Percentiles rank a stretch among this genome's conserved stretches.
Evolutionary conservation across 306 rosid genomes (phyloP).

Genomic region (Canavalia gladiata): DNA sequence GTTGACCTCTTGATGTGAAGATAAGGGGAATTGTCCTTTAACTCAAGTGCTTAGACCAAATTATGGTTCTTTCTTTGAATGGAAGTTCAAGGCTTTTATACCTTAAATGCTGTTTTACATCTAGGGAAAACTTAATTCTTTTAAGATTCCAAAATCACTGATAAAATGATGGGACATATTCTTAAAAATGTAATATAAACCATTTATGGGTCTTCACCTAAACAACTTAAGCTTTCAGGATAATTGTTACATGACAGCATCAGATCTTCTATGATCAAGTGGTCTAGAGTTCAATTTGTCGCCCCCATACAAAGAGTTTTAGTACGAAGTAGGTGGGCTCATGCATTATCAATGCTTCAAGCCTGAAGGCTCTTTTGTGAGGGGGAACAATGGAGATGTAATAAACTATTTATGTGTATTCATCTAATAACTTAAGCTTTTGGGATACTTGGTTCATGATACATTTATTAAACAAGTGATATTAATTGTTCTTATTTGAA

Average conservation of each 20-base stretch:
- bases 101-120: background rate
- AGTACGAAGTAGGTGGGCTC: background rate
- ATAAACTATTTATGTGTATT: background rate
- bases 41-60: background rate
- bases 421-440: background rate
- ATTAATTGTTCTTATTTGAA: slow-evolving; percentile 25
- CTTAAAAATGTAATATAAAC: background rate
- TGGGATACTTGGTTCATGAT: background rate
- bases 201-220: background rate
- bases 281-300: background rate
- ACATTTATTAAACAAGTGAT: slow-evolving; percentile 14
- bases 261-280: background rate
- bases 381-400: background rate
- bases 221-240: background rate
- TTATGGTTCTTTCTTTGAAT: background rate
- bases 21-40: background rate
- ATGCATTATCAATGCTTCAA: background rate
- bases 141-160: background rate
- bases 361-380: background rate
- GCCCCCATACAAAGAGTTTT: background rate
- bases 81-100: background rate
- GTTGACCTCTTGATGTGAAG: slow-evolving; percentile 31
- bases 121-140: background rate
- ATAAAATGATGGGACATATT: background rate
- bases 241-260: background rate